Conservation (phyloP, 768 basidiomycete genomes). For the Trametes cingulata region DNA sequence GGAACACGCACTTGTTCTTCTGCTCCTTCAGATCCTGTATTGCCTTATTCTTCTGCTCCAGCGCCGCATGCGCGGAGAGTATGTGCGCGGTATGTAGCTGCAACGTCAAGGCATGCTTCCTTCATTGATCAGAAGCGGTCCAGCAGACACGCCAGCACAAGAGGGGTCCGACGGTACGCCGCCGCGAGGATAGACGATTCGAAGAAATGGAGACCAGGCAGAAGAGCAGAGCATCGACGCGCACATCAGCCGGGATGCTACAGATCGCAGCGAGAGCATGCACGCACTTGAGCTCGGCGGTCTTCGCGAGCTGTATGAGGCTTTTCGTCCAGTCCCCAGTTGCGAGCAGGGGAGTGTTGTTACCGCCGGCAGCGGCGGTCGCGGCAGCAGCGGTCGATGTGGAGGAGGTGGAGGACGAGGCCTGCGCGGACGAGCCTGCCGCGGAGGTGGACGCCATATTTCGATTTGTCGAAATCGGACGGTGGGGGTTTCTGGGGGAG, state of each 20-base stretch:
- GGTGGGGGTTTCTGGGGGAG: conserved; percentile 30
- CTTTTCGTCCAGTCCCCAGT: conserved; percentile 88
- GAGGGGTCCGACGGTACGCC: neutral
- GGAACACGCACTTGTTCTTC: conserved; percentile 69
- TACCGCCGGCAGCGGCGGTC: conserved; percentile 1
- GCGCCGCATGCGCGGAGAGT: conserved; percentile 75
- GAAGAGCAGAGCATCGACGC: neutral
- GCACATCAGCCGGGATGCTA: conserved; percentile 2
- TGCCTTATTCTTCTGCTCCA: conserved; percentile 76
- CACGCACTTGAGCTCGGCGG: conserved; percentile 84
- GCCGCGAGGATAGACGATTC: neutral
- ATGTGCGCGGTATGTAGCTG: conserved; percentile 89
- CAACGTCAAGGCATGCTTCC: conserved; percentile 81
- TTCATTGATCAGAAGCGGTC: conserved; percentile 29
- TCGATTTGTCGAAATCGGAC: conserved; percentile 24
- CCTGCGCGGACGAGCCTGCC: conserved; percentile 34
- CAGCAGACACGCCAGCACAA: neutral
- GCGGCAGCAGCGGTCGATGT: conserved; percentile 17
- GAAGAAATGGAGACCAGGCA: neutral
- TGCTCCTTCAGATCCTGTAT: conserved; percentile 84
- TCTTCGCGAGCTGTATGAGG: conserved; percentile 82
- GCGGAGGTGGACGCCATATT: conserved; percentile 25
- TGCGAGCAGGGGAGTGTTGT: conserved; percentile 60
- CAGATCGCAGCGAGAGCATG: conserved; percentile 2
- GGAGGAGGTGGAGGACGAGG: conserved; percentile 29